phyloP scores from a whole-genome alignment of 2,329 filamentous ascomycete species.

The Samsoniella hepiali region DNA sequence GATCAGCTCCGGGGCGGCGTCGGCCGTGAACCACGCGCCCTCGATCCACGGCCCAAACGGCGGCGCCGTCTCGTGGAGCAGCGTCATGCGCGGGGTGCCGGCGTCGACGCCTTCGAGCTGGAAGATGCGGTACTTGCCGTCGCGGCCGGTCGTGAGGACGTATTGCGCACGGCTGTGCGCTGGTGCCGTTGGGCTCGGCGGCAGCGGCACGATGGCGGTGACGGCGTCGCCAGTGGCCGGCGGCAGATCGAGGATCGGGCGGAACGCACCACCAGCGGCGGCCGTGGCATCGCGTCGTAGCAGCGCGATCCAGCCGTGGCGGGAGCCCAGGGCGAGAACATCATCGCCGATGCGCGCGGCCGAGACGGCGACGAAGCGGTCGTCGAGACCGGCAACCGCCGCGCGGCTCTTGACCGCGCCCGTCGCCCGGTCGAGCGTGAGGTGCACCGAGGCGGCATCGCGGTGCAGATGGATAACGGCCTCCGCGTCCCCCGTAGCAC shows the following conservation, averaged over 20 bases:
- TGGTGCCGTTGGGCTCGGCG: constrained; percentile 23
- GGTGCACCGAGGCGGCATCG: constrained; percentile 39
- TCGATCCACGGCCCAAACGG: constrained; percentile 76
- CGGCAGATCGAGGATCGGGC: constrained; percentile 33
- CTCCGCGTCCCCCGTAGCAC: constrained; percentile 23
- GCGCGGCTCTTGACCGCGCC: constrained; percentile 29
- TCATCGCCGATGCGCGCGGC: constrained; percentile 38
- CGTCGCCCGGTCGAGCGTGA: constrained; percentile 37
- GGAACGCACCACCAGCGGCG: constrained; percentile 23
- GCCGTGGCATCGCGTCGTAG: constrained; percentile 26
- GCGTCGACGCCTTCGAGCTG: constrained; percentile 31
- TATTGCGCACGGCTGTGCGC: constrained; percentile 29
- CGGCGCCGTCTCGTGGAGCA: constrained; percentile 65
- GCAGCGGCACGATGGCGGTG: constrained; percentile 58
- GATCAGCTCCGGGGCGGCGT: constrained; percentile 52
- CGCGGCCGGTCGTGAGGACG: constrained; percentile 70
- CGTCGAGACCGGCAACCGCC: constrained; percentile 39
- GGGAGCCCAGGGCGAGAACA: constrained; percentile 52
- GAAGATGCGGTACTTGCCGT: constrained; percentile 72
- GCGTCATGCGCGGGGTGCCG: constrained; percentile 31
- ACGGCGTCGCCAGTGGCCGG: constrained; percentile 59
- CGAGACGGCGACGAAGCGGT: constrained; percentile 48
- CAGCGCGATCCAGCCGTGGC: constrained; percentile 47
- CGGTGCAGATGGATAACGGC: constrained; percentile 48
- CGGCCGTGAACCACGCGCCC: constrained; percentile 57